Percentiles rank a stretch among this genome's conserved stretches.
Conservation (phyloP, 163 green algal species). For the Chlamydomonas reinhardtii region DNA sequence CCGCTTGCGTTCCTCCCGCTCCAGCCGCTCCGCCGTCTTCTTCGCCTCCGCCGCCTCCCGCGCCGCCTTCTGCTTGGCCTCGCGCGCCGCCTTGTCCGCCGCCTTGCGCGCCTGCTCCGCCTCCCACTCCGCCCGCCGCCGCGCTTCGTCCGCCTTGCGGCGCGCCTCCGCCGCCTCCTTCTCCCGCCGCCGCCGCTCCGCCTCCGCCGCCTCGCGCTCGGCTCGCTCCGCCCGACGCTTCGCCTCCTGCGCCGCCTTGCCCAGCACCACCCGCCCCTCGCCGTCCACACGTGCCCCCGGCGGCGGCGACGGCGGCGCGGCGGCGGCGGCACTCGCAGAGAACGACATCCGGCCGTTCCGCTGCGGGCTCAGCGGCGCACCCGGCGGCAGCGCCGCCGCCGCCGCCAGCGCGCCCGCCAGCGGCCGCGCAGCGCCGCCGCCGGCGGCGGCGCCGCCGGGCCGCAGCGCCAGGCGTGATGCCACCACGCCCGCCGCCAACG, state of each 20-base stretch:
- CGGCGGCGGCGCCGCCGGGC: neutral
- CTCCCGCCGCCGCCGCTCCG: neutral
- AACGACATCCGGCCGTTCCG: no score
- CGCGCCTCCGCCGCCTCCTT: constrained; percentile 28
- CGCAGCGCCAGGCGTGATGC: neutral
- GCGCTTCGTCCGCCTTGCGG: constrained; percentile 10
- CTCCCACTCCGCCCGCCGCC: constrained; percentile 31
- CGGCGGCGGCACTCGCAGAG: neutral
- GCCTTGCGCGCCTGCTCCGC: neutral
- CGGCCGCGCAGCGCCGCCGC: neutral
- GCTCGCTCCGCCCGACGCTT: neutral
- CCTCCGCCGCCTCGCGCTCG: neutral
- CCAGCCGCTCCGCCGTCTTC: neutral
- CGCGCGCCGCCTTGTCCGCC: constrained; percentile 14
- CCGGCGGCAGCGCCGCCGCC: no score
- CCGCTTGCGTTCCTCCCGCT: constrained; percentile 17
- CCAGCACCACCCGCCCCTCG: neutral
- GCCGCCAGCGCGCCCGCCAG: neutral
- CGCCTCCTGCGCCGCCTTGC: constrained; percentile 14
- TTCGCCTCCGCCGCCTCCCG: constrained; percentile 21
- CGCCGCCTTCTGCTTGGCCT: neutral
- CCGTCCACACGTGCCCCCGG: no score
- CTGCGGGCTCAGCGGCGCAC: no score
- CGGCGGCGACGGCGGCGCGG: neutral
- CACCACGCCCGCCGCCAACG: neutral